phyloP scores from a whole-genome alignment of 78 protist genomes.

The Chrysochromulina tobinii region DNA sequence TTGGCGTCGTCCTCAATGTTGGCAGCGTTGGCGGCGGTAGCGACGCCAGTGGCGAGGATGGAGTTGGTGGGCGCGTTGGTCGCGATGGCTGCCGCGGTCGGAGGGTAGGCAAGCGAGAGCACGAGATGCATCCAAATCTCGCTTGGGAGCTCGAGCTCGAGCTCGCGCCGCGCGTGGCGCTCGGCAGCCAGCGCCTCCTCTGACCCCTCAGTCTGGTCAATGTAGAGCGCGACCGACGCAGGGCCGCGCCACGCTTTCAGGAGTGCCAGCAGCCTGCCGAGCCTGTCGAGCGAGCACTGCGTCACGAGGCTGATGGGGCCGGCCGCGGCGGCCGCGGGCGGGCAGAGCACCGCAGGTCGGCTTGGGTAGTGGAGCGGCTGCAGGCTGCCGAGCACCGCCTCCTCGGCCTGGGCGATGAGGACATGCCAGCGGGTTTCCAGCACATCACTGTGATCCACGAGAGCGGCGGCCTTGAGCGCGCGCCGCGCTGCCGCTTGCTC shows the following conservation, averaged over 20 bases:
- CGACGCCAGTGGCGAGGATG: no score
- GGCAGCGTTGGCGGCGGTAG: no score
- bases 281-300: slow-evolving; percentile 44
- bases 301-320: slow-evolving; percentile 23
- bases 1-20: not conserved
- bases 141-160: not conserved
- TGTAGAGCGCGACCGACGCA: slow-evolving; percentile 9
- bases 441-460: no score
- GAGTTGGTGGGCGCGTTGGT: no score
- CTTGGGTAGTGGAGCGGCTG: no score
- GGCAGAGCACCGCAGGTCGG: not conserved
- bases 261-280: not conserved
- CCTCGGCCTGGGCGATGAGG: no score
- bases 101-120: not conserved
- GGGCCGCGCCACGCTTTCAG: slow-evolving; percentile 25
- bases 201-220: not conserved
- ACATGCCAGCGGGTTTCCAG: no score
- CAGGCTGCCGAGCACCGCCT: not conserved
- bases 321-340: not conserved
- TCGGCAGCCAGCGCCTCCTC: not conserved
- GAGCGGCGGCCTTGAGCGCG: no score
- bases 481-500: no score
- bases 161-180: not conserved
- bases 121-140: not conserved
- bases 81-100: not conserved